Evolutionary conservation across 441 rosid genomes (phyloP).

Genomic region (Macaranga tanarius): DNA sequence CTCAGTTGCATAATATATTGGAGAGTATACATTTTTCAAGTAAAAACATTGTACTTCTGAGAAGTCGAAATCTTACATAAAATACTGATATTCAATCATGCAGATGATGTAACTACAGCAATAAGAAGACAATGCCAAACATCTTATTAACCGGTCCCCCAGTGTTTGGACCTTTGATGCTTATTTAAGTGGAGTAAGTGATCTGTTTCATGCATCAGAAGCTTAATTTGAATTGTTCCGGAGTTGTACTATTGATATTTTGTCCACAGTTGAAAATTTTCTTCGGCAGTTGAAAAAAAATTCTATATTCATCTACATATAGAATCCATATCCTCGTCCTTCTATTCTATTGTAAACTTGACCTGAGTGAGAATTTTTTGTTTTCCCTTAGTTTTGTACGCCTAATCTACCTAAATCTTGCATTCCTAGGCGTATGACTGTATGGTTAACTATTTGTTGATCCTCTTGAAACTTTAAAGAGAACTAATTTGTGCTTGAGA

Average conservation of each 20-base stretch:
- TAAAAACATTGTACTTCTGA: not conserved
- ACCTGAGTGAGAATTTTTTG: not conserved
- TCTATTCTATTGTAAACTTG: not conserved
- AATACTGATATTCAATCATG: slow-evolving; percentile 22
- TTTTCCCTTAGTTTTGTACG: not conserved
- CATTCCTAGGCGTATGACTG: no score
- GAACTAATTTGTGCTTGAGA: no score
- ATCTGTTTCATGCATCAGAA: not conserved
- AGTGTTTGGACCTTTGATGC: not conserved
- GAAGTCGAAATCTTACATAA: slow-evolving; percentile 6
- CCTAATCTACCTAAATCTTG: no score
- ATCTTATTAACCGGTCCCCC: not conserved
- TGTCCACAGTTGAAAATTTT: not conserved
- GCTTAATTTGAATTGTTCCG: not conserved
- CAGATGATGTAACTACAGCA: slow-evolving; percentile 67
- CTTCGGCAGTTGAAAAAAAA: slow-evolving; percentile 3
- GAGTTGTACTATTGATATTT: slow-evolving; percentile 17
- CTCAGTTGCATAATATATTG: no score
- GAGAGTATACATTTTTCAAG: no score
- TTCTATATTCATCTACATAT: not conserved
- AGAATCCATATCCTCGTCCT: not conserved
- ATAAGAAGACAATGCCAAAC: not conserved
- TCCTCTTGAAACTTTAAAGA: no score
- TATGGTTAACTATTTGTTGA: no score
- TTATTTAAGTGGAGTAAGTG: slow-evolving; percentile 7